Percentiles rank a stretch among this genome's conserved stretches.
Conservation (phyloP, 257 asterid species). For the Thymus quinquecostatus region DNA sequence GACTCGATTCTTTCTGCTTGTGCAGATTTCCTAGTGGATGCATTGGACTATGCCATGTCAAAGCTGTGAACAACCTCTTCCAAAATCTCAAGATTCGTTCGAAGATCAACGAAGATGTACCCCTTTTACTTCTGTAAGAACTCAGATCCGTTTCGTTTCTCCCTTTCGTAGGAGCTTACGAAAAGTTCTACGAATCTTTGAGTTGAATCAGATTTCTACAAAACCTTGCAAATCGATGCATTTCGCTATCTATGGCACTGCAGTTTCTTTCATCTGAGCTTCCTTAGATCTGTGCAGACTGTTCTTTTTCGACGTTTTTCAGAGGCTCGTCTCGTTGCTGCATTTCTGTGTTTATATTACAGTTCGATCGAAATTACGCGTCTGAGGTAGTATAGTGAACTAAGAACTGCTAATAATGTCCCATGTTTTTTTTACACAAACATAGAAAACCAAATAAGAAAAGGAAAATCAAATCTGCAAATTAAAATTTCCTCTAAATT, state of each 20-base stretch:
- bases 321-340: not conserved
- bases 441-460: not conserved
- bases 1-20: not conserved
- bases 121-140: conserved; percentile 6
- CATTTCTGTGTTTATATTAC: not conserved
- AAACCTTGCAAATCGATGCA: not conserved
- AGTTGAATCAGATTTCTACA: not conserved
- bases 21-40: conserved; percentile 93
- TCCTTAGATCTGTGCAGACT: not conserved
- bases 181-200: not conserved
- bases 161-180: not conserved
- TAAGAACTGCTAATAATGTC: conserved; percentile 8
- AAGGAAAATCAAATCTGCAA: conserved; percentile 3
- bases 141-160: conserved; percentile 1
- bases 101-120: not conserved
- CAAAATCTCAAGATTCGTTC: not conserved
- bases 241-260: not conserved
- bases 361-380: not conserved
- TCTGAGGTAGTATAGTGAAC: conserved; percentile 2
- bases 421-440: not conserved
- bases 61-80: conserved; percentile 52
- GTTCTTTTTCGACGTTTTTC: not conserved
- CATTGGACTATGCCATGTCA: conserved; percentile 74
- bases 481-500: conserved; percentile 27
- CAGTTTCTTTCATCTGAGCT: not conserved